Conservation (phyloP, 768 basidiomycete genomes). For the Candolleomyces aberdarensis region DNA sequence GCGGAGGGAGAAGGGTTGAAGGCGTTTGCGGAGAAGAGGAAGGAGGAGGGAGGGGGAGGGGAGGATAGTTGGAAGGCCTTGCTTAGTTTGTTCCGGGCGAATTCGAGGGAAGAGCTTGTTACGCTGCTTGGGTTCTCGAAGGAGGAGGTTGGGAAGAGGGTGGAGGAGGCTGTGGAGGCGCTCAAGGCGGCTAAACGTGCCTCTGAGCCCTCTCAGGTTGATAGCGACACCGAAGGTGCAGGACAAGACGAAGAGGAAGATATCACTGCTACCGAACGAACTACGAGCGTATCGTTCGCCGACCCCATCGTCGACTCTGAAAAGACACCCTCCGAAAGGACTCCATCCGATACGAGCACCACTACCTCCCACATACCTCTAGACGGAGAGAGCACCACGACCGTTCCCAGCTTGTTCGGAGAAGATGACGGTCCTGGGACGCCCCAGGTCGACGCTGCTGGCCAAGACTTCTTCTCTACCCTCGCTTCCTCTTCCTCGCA, state of each 20-base stretch:
- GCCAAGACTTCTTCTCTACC: conserved; percentile 85
- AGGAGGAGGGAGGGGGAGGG: conserved; percentile 38
- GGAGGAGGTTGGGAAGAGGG: conserved; percentile 72
- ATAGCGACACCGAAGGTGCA: too few relatives aligned
- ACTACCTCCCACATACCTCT: conserved; percentile 47
- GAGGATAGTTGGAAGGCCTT: conserved; percentile 70
- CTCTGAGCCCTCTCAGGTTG: too few relatives aligned
- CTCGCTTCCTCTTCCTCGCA: conserved; percentile 31
- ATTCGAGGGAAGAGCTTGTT: conserved; percentile 88
- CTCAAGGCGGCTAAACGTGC: conserved; percentile 42
- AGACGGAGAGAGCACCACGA: conserved; percentile 72
- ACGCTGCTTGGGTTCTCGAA: conserved; percentile 92
- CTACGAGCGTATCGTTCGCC: conserved; percentile 75
- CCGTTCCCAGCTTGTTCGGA: conserved; percentile 84
- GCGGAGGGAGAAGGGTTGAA: conserved; percentile 56
- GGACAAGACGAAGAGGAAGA: conserved; percentile 29
- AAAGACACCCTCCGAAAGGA: too few relatives aligned
- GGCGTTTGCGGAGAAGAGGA: conserved; percentile 64
- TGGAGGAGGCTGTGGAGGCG: conserved; percentile 78
- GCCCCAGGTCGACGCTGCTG: conserved; percentile 55
- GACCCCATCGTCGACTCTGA: conserved; percentile 42
- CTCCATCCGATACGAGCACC: conserved; percentile 26
- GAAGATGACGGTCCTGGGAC: conserved; percentile 67
- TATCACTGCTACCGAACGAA: conserved; percentile 29
- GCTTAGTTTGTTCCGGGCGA: conserved; percentile 82